phyloP scores from a whole-genome alignment of 2,329 filamentous ascomycete genomes.

The Exophiala calicioides region DNA sequence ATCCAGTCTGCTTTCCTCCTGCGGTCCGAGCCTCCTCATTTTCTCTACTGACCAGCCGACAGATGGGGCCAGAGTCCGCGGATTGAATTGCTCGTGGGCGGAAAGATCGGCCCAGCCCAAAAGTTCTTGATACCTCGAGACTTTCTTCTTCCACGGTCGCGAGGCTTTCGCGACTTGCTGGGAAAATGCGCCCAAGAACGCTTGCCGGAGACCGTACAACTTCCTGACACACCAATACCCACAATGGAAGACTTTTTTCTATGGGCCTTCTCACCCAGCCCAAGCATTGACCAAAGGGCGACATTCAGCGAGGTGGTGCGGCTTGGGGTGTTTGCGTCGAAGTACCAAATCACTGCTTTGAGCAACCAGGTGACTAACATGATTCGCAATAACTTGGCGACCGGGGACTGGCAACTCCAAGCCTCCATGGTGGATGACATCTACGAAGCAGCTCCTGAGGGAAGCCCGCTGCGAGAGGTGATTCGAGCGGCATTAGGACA shows the following conservation, averaged over 20 bases:
- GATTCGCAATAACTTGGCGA: conserved; percentile 22
- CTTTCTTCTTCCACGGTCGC: conserved; percentile 22
- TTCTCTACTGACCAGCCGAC: neutral
- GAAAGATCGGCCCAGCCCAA: neutral
- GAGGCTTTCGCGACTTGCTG: conserved; percentile 13
- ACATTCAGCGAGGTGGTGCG: conserved; percentile 18
- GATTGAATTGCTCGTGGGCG: conserved; percentile 9
- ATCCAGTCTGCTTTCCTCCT: conserved; percentile 9
- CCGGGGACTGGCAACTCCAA: conserved; percentile 19
- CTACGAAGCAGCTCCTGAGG: conserved; percentile 16
- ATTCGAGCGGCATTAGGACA: conserved; percentile 22
- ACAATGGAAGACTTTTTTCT: conserved; percentile 26
- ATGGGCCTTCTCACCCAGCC: conserved; percentile 15
- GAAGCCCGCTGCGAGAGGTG: conserved; percentile 23
- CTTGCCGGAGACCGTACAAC: neutral
- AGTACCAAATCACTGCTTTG: conserved; percentile 23
- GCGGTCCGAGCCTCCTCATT: neutral
- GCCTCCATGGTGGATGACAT: conserved; percentile 21
- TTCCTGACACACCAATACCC: conserved; percentile 8
- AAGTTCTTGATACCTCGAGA: conserved; percentile 15
- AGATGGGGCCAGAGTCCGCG: conserved; percentile 25
- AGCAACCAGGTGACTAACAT: conserved; percentile 27
- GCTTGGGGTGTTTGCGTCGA: conserved; percentile 23
- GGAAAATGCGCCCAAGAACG: neutral
- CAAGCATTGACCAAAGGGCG: conserved; percentile 13